phyloP scores from a whole-genome alignment of 805 yeast genomes.

The Metschnikowia baotianmanensis region DNA sequence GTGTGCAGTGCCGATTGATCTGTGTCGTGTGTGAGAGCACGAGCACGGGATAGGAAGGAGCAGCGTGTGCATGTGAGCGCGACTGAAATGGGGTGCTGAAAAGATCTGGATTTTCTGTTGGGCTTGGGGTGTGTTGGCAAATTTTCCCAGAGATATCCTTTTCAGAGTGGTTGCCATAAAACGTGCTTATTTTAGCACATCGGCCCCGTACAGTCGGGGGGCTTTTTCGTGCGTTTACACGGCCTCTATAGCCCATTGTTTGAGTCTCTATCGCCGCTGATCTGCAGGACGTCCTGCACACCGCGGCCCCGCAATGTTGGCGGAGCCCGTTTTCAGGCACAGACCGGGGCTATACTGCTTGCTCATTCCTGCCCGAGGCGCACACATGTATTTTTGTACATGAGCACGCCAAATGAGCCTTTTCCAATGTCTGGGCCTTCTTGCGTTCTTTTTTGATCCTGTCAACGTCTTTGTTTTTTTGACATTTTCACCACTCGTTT shows the following conservation, averaged over 20 bases:
- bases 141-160: no score
- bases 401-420: neutral
- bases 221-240: no score
- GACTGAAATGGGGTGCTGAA: neutral
- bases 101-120: no score
- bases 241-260: no score
- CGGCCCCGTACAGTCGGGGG: no score
- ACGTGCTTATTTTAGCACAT: no score
- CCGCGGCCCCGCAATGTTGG: neutral
- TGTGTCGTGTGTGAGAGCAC: neutral
- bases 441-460: neutral
- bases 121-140: no score
- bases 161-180: no score
- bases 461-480: neutral
- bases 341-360: slow-evolving; percentile 2
- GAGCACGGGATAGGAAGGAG: no score
- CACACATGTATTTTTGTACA: neutral
- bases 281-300: no score
- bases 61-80: neutral
- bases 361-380: slow-evolving; percentile 6
- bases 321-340: neutral
- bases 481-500: neutral
- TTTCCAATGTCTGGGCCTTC: no score
- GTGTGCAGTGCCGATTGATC: neutral
- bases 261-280: no score